Percentiles rank a stretch among this genome's conserved stretches.
Conservation (phyloP, 2,329 filamentous ascomycete genomes). For the Nemania abortiva region DNA sequence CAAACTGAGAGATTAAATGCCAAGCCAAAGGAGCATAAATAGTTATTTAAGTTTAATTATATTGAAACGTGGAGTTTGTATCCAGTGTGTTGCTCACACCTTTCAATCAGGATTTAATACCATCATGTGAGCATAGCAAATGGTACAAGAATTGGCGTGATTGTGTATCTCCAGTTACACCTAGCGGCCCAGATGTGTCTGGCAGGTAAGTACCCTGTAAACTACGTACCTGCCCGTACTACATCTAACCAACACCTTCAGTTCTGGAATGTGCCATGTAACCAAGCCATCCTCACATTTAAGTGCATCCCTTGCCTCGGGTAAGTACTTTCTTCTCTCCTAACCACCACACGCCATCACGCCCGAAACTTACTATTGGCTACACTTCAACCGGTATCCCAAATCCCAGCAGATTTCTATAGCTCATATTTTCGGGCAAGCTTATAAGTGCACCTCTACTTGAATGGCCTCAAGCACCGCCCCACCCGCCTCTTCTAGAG, state of each 20-base stretch:
- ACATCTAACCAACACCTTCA: background rate
- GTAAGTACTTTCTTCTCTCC: background rate
- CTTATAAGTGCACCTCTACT: background rate
- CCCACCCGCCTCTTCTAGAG: background rate
- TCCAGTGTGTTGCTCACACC: background rate
- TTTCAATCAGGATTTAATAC: background rate
- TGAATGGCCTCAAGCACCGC: background rate
- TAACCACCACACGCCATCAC: background rate
- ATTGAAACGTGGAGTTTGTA: background rate
- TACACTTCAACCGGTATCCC: background rate
- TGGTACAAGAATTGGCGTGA: background rate
- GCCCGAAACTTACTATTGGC: background rate
- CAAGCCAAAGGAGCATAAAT: no score
- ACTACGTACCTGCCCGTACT: background rate
- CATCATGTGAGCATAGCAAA: background rate
- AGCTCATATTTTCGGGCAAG: background rate
- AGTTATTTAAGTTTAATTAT: no score
- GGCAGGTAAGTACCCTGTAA: background rate
- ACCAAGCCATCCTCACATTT: background rate
- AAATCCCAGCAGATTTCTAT: background rate
- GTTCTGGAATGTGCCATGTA: conserved; percentile 2
- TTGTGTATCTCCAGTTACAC: background rate
- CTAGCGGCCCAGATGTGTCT: background rate
- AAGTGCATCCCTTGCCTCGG: background rate
- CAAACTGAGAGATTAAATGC: no score